These are phyloP conservation scores for Penicillium arizonense DNA, from an alignment of 495 filamentous ascomycete genomes.

Conservation along the genomic window DNA sequence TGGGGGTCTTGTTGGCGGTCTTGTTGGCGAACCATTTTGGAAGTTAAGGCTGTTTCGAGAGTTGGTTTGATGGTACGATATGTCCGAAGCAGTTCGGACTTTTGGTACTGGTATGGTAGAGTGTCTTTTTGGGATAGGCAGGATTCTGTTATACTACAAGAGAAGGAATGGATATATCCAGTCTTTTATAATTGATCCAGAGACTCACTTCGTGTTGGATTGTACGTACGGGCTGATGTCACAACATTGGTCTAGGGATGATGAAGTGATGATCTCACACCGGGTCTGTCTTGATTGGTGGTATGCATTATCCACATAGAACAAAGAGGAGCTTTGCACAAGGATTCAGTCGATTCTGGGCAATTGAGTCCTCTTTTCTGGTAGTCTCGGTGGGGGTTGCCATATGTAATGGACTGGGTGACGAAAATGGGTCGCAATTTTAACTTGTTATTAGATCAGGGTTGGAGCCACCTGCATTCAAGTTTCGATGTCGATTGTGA, in stretches of 20 bases:
- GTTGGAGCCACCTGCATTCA: too few relatives aligned
- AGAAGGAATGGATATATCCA: neutral
- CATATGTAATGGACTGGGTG: neutral
- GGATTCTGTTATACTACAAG: neutral
- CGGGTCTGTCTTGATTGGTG: conserved; percentile 6
- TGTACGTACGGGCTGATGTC: conserved; percentile 20
- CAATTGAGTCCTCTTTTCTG: neutral
- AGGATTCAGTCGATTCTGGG: neutral
- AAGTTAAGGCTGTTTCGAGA: neutral
- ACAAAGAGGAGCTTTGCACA: neutral
- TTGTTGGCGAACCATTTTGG: conserved; percentile 21
- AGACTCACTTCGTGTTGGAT: neutral
- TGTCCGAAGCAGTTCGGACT: neutral
- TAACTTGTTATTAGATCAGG: too few relatives aligned
- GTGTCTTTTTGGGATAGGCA: neutral
- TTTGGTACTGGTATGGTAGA: neutral
- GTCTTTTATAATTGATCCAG: conserved; percentile 4
- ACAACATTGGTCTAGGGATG: conserved; percentile 13
- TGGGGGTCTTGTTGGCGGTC: conserved; percentile 26
- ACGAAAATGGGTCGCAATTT: too few relatives aligned
- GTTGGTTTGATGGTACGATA: neutral
- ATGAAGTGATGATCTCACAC: conserved; percentile 32
- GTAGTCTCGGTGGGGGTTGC: neutral
- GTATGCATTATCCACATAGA: neutral
- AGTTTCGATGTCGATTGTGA: too few relatives aligned